Evolutionary conservation across 352 stramenopile genomes (phyloP).

Genomic region (Vaucheria bursata): DNA sequence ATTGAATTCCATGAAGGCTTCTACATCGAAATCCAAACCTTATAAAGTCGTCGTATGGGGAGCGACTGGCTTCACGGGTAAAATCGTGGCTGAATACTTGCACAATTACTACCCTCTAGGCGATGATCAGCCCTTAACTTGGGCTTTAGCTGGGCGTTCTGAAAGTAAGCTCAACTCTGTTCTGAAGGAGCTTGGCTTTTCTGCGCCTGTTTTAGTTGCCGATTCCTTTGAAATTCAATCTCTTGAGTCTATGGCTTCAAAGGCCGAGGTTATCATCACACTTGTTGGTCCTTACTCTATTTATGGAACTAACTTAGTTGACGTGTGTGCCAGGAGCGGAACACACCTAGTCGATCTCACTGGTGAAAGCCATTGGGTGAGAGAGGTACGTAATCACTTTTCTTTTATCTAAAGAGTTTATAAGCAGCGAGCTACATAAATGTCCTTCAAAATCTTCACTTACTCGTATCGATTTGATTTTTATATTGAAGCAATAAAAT

Average conservation of each 20-base stretch:
- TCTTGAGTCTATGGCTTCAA: slow-evolving; percentile 52
- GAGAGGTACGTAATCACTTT: slow-evolving; percentile 34
- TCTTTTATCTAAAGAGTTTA: too few species aligned
- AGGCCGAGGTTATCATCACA: slow-evolving; percentile 56
- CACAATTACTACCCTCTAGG: slow-evolving; percentile 20
- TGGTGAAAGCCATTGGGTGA: slow-evolving; percentile 49
- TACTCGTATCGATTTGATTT: too few species aligned
- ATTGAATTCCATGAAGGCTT: not conserved
- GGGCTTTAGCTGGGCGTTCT: not conserved
- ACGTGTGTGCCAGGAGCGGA: slow-evolving; percentile 43
- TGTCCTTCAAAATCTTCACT: too few species aligned
- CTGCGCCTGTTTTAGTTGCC: slow-evolving; percentile 14
- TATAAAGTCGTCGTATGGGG: slow-evolving; percentile 51
- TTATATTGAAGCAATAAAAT: too few species aligned
- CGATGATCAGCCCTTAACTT: not conserved
- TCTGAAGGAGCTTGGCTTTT: not conserved
- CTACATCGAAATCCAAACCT: not conserved
- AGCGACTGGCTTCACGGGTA: slow-evolving; percentile 43
- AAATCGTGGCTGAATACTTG: slow-evolving; percentile 31
- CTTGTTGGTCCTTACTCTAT: slow-evolving; percentile 55
- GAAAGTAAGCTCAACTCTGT: not conserved
- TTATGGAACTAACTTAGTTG: slow-evolving; percentile 57
- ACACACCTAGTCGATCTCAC: slow-evolving; percentile 52
- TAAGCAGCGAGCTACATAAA: too few species aligned
- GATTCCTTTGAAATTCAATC: slow-evolving; percentile 15